Evolutionary conservation across 2,329 filamentous ascomycete species (phyloP), one percentile per base, ranked within the genome.

Genomic region (Pseudodiploospora longispora): DNA sequence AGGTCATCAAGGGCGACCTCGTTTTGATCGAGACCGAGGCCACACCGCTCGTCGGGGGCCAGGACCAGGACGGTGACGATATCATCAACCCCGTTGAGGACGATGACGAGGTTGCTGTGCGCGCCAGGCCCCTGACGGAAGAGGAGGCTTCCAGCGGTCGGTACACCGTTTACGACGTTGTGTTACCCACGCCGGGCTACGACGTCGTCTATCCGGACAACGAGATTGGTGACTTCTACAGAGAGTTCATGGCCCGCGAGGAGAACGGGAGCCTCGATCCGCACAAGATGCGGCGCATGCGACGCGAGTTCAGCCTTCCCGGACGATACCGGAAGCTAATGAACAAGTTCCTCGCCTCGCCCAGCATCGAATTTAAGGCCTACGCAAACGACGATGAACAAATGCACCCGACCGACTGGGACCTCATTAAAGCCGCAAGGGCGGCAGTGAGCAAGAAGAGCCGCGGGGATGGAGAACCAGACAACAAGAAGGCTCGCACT

Each of bases 161-260:
- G 46, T 96, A 84, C 65, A 80, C 75, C 33, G 85, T 98, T 55
- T 88, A 86, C 58, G 93, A 98, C 59, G 61, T 97, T 49, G 90
- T 98, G 9, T 74, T 98, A 3, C 91, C 94, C 3, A 82, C 85
- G n/a, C 93, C 93, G 0, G 93, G 93, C 12, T 96, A 82, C 67
- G 89, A 95, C 55, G 78, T 97, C 34, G 64, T 86, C 32, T 98
- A 97, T 59, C 93, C 93, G 0, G 61, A 72, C 27, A 97, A 98
- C 61, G 79, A 80, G 32, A 80, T 95, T 50, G 87, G 85, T n/a
- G 73, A 79, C 3, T 95, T 84, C 62, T 98, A 97, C 67, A 75
- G 76, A 50, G 74, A 79, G 3, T 94, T 96, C 66, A 98, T 98
- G 94, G 78, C 68, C 30, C 84, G 76, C 41, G 76, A 85, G 39